Conservation (phyloP, 2,329 filamentous ascomycete genomes). For the Lachnellula suecica region DNA sequence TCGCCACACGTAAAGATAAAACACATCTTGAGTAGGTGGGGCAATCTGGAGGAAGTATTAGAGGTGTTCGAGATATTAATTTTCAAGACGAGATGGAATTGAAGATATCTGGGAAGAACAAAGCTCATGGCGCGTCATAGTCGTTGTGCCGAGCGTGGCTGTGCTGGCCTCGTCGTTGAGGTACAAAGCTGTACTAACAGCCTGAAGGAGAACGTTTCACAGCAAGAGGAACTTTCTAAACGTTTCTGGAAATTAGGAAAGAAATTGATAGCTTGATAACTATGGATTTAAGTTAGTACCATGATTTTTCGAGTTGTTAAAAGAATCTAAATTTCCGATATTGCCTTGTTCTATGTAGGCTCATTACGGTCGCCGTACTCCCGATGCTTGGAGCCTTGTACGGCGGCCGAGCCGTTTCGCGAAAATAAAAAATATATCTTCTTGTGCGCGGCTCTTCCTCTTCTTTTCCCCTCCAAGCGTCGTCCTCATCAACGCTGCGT, state of each 20-base stretch:
- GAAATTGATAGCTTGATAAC: neutral
- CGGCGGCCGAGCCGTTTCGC: no score
- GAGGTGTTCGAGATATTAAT: no score
- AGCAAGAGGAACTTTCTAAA: no score
- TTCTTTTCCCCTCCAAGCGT: slow-evolving; percentile 58
- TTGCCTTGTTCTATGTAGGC: no score
- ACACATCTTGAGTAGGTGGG: no score
- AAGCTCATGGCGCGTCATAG: slow-evolving; percentile 1
- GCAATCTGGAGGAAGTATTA: no score
- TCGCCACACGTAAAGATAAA: slow-evolving; percentile 35
- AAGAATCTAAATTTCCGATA: neutral
- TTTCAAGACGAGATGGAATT: no score
- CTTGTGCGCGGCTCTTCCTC: slow-evolving; percentile 8
- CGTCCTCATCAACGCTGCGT: slow-evolving; percentile 90
- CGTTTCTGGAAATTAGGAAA: neutral
- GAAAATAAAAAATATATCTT: neutral
- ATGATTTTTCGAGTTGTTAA: neutral
- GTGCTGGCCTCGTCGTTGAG: neutral
- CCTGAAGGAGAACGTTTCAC: no score
- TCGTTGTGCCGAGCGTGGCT: neutral
- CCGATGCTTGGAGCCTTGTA: neutral
- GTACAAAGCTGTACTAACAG: neutral
- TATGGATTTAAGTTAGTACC: neutral
- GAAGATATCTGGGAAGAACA: neutral
- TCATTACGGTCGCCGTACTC: no score